These are phyloP conservation scores for Alternaria dauci DNA, from an alignment of 2,329 filamentous ascomycete species.

Conservation along the genomic window DNA sequence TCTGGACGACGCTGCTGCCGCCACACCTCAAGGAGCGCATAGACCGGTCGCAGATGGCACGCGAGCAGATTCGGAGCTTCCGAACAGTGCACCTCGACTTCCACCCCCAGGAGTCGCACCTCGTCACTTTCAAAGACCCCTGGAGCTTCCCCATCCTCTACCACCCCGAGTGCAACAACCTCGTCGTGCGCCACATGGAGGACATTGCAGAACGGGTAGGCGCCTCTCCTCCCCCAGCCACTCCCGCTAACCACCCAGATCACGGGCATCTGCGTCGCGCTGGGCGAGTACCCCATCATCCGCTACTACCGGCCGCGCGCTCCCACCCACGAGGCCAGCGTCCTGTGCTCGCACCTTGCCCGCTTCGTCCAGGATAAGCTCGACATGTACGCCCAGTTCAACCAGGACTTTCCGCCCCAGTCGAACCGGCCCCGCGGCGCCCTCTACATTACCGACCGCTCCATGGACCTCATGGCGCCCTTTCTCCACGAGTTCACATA, in stretches of 20 bases:
- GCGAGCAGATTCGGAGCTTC: conserved; percentile 80
- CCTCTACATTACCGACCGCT: conserved; percentile 86
- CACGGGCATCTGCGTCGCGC: conserved; percentile 83
- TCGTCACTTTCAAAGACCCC: conserved; percentile 91
- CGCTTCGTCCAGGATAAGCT: conserved; percentile 91
- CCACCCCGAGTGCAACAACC: conserved; percentile 85
- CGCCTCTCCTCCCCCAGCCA: not conserved
- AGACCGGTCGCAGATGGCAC: conserved; percentile 72
- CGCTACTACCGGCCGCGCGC: conserved; percentile 84
- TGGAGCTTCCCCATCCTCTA: conserved; percentile 95
- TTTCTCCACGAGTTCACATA: conserved; percentile 97
- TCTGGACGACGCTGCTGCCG: conserved; percentile 84
- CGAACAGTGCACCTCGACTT: conserved; percentile 87
- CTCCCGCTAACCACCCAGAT: conserved; percentile 62
- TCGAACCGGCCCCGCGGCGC: conserved; percentile 80
- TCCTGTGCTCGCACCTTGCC: conserved; percentile 87
- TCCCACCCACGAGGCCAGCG: conserved; percentile 83
- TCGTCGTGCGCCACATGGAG: conserved; percentile 85
- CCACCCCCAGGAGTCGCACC: conserved; percentile 87
- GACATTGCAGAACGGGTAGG: conserved; percentile 84
- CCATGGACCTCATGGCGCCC: conserved; percentile 90
- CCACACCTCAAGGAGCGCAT: conserved; percentile 75
- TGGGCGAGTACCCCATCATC: conserved; percentile 94
- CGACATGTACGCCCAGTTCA: conserved; percentile 85
- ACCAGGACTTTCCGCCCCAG: conserved; percentile 84